A percentile compares a stretch with the other conserved stretches of the same genome.
phyloP scores from a whole-genome alignment of 345 rosid species.

The Durio zibethinus region DNA sequence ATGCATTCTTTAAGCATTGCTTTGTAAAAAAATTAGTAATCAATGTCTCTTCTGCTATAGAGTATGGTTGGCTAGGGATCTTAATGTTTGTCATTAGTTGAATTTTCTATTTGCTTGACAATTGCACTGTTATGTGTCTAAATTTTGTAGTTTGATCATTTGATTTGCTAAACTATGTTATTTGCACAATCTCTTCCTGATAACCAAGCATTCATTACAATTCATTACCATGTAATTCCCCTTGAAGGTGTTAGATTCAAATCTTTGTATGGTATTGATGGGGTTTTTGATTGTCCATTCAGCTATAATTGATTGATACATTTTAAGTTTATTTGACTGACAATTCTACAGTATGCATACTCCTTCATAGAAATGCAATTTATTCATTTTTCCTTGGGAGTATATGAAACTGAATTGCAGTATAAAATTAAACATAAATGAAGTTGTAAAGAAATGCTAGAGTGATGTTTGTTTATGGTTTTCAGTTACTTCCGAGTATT shows the following conservation, averaged over 20 bases:
- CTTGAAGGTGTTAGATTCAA: neutral
- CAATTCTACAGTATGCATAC: neutral
- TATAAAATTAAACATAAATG: neutral
- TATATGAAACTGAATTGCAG: neutral
- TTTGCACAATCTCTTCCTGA: neutral
- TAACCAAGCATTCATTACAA: neutral
- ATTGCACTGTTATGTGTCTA: neutral
- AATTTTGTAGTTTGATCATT: neutral
- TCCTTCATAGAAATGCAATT: neutral
- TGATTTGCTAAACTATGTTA: no score
- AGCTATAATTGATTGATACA: neutral
- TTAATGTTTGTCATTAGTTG: neutral
- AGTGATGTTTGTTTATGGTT: neutral
- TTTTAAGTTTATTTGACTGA: neutral
- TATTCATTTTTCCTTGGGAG: neutral
- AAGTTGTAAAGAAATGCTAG: neutral
- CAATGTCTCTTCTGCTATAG: slow-evolving; percentile 6
- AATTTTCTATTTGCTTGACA: neutral
- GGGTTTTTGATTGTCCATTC: neutral
- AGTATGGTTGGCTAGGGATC: neutral
- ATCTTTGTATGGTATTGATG: neutral
- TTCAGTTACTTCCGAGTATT: neutral
- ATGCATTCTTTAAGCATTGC: slow-evolving; percentile 10
- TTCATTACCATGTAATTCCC: neutral
- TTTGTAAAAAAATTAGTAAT: slow-evolving; percentile 3